A percentile compares a stretch with the other conserved stretches of the same genome.
Conservation (phyloP, 2,329 filamentous ascomycete genomes). For the Fusarium guadeloupense region DNA sequence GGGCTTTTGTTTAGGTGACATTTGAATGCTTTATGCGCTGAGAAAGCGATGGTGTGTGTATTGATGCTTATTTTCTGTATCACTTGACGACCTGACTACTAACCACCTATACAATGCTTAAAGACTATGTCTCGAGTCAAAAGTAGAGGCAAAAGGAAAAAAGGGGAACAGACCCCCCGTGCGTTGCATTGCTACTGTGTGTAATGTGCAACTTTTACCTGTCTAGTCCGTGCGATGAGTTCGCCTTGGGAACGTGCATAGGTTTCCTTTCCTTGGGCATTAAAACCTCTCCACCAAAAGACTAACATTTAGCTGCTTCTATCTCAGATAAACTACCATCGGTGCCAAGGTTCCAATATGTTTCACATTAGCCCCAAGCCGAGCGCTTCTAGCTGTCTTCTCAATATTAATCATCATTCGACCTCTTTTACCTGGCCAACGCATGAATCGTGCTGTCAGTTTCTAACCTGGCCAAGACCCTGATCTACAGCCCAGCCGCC, state of each 20-base stretch:
- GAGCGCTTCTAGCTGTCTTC: background rate
- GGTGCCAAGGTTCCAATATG: conserved; percentile 25
- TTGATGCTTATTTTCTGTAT: background rate
- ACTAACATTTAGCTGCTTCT: background rate
- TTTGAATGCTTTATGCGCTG: conserved; percentile 26
- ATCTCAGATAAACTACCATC: background rate
- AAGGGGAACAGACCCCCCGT: conserved; percentile 28
- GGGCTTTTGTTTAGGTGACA: conserved; percentile 26
- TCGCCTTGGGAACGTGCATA: conserved; percentile 30
- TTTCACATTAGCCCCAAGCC: conserved; percentile 44
- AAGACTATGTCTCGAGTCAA: too few relatives aligned
- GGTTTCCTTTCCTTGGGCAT: conserved; percentile 34
- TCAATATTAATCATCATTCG: background rate
- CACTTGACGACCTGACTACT: too few relatives aligned
- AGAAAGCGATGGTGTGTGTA: background rate
- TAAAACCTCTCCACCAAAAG: conserved; percentile 7
- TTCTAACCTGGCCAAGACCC: conserved; percentile 11
- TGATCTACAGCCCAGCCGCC: conserved; percentile 6
- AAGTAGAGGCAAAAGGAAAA: background rate
- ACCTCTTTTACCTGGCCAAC: conserved; percentile 3
- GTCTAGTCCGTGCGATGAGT: conserved; percentile 30
- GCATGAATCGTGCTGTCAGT: conserved; percentile 14
- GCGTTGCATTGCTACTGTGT: conserved; percentile 17
- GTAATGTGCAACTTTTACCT: conserved; percentile 15
- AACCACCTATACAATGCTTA: too few relatives aligned